These are phyloP conservation scores for Aspergillus sp. DNA, from an alignment of 2,329 filamentous ascomycete species.

Conservation along the genomic window DNA sequence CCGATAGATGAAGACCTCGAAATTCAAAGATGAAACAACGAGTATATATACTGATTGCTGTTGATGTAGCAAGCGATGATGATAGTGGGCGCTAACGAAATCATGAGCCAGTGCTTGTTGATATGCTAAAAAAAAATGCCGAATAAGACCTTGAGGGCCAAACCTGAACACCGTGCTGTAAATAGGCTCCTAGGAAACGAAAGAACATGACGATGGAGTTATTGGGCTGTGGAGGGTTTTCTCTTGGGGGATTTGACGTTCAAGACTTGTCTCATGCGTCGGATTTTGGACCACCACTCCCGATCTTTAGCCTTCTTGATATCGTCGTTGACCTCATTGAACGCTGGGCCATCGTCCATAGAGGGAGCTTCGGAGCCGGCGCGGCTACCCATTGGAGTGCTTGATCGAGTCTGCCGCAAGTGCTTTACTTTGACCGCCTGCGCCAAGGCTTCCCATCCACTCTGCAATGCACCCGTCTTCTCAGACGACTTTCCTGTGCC, in stretches of 20 bases:
- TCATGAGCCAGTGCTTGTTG: not conserved
- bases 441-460: slow-evolving; percentile 52
- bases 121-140: slow-evolving; percentile 6
- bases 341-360: slow-evolving; percentile 22
- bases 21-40: not conserved
- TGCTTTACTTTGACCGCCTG: slow-evolving; percentile 48
- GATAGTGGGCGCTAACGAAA: not conserved
- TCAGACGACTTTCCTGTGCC: slow-evolving; percentile 39
- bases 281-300: slow-evolving; percentile 72
- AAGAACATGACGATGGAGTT: not conserved
- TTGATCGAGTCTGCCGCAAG: slow-evolving; percentile 36
- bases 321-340: slow-evolving; percentile 46
- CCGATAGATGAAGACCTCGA: not conserved
- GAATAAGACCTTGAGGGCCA: slow-evolving; percentile 5
- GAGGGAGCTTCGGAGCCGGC: slow-evolving; percentile 33
- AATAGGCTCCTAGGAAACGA: not conserved
- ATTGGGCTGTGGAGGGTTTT: slow-evolving; percentile 30
- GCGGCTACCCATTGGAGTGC: slow-evolving; percentile 32
- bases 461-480: slow-evolving; percentile 39
- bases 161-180: slow-evolving; percentile 25
- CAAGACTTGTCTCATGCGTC: slow-evolving; percentile 72
- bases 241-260: slow-evolving; percentile 67
- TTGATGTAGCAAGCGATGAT: not conserved
- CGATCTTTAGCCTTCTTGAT: slow-evolving; percentile 67
- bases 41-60: not conserved